A percentile compares a stretch with the other conserved stretches of the same genome.
phyloP scores from a whole-genome alignment of 2,329 filamentous ascomycete species.

The Calonectria naviculata region DNA sequence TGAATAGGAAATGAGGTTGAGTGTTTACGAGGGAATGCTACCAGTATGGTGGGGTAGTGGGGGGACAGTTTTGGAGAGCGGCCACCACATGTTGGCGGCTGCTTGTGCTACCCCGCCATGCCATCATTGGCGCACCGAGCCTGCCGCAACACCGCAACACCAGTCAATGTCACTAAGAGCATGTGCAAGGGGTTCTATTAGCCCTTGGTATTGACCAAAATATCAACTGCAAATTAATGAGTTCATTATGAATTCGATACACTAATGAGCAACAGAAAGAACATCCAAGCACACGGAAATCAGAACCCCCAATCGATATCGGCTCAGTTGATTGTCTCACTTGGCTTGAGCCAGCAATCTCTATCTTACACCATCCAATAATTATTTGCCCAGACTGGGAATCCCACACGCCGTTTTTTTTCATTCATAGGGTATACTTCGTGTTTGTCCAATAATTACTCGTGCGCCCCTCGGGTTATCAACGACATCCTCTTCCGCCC shows the following conservation, averaged over 20 bases:
- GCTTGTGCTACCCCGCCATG: not conserved
- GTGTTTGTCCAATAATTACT: not conserved
- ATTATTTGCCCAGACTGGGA: not conserved
- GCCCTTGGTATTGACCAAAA: no score
- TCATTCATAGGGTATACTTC: not conserved
- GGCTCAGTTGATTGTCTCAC: no score
- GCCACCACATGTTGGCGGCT: no score
- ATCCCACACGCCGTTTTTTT: not conserved
- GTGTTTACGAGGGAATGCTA: slow-evolving; percentile 7
- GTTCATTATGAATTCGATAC: no score
- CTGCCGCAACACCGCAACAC: not conserved
- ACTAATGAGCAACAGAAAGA: no score
- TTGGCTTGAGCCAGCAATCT: not conserved
- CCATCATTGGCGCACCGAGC: not conserved
- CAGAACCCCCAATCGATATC: no score
- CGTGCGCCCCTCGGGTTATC: not conserved
- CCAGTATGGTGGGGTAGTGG: slow-evolving; percentile 17
- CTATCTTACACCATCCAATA: no score
- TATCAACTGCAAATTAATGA: no score
- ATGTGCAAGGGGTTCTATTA: no score
- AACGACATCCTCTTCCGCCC: not conserved
- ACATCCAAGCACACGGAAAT: no score
- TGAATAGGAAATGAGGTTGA: slow-evolving; percentile 11
- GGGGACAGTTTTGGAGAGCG: not conserved
- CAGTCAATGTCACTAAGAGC: no score